Percentiles rank a stretch among this genome's conserved stretches.
Evolutionary conservation across 805 yeast species (phyloP).

Genomic region (Wickerhamomyces alni): DNA sequence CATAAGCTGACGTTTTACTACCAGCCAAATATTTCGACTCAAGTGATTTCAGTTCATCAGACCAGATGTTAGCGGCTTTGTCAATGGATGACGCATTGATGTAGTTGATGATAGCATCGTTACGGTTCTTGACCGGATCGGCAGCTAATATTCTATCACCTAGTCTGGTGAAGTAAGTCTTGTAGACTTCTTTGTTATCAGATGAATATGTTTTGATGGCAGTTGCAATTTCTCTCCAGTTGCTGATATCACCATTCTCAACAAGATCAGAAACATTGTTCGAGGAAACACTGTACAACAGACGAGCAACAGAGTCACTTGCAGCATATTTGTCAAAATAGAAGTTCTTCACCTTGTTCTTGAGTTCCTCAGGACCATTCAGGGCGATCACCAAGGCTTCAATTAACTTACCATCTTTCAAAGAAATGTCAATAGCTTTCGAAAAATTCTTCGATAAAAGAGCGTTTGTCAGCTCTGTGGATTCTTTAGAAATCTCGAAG

Average conservation of each 20-base stretch:
- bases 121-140: conserved; percentile 46
- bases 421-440: conserved; percentile 61
- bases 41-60: conserved; percentile 54
- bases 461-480: conserved; percentile 39
- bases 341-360: conserved; percentile 62
- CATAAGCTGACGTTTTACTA: conserved; percentile 55
- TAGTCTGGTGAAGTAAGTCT: conserved; percentile 50
- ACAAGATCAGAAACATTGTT: conserved; percentile 63
- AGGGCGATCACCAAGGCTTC: conserved; percentile 84
- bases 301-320: conserved; percentile 55
- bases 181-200: conserved; percentile 41
- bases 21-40: conserved; percentile 36
- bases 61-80: conserved; percentile 78
- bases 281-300: conserved; percentile 59
- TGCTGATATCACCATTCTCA: conserved; percentile 63
- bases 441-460: conserved; percentile 58
- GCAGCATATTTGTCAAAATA: conserved; percentile 57
- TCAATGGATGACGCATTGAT: conserved; percentile 78
- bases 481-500: conserved; percentile 41
- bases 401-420: conserved; percentile 53
- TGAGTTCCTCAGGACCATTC: conserved; percentile 55
- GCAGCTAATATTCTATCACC: conserved; percentile 70
- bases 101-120: conserved; percentile 71
- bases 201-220: conserved; percentile 53
- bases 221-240: conserved; percentile 82